Evolutionary conservation across 257 asterid genomes (phyloP).

Genomic region (Solanum chmielewskii): DNA sequence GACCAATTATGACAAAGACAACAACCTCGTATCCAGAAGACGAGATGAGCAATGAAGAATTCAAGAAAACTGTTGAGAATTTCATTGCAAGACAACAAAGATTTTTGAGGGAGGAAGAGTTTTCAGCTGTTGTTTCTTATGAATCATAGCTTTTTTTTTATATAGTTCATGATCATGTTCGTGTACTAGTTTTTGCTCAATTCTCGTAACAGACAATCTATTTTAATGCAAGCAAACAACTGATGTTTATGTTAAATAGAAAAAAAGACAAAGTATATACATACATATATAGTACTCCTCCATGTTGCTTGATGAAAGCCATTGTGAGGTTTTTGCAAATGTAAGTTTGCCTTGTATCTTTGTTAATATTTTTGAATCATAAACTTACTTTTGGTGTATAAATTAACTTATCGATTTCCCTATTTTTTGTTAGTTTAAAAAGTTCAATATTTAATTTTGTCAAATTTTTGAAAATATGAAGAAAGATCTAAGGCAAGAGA

Average conservation of each 20-base stretch:
- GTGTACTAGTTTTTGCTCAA: background rate
- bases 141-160: background rate
- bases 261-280: background rate
- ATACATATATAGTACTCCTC: background rate
- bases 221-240: background rate
- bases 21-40: conserved; percentile 21
- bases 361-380: background rate
- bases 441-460: background rate
- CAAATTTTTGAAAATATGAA: background rate
- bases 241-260: background rate
- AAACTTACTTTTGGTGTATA: background rate
- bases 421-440: background rate
- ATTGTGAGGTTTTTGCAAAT: background rate
- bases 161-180: too few relatives aligned
- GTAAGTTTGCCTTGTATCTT: background rate
- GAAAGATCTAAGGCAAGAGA: background rate
- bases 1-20: background rate
- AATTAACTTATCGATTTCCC: background rate
- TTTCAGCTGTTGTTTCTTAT: conserved; percentile 14
- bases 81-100: conserved; percentile 77
- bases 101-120: conserved; percentile 57
- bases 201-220: background rate
- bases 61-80: conserved; percentile 64
- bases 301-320: background rate
- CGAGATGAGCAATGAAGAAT: conserved; percentile 68